Percentiles rank a stretch among this genome's conserved stretches.
phyloP scores from a whole-genome alignment of 768 basidiomycete species.

The Tricholoma sp. region DNA sequence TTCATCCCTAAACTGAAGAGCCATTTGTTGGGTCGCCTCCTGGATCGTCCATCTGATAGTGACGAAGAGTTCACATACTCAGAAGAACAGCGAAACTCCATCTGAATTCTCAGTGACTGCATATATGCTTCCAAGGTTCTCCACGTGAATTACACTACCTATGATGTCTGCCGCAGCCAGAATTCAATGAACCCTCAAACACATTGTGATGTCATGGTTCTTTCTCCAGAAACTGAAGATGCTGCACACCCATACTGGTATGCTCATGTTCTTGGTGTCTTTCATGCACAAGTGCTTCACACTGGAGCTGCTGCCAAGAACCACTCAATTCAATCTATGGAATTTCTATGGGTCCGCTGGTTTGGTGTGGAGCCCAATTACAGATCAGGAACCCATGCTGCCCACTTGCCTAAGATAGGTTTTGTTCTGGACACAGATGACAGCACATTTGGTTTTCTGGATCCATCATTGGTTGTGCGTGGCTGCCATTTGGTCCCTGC shows the following conservation, averaged over 20 bases:
- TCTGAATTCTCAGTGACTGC: not conserved
- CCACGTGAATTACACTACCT: too few species aligned
- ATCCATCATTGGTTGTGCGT: conserved; percentile 13
- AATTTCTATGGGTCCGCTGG: not conserved
- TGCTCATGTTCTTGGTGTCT: too few species aligned
- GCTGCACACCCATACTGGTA: too few species aligned
- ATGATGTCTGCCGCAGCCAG: too few species aligned
- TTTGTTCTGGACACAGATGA: conserved; percentile 20
- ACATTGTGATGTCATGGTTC: too few species aligned
- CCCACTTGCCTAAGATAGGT: conserved; percentile 19
- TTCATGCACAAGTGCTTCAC: too few species aligned
- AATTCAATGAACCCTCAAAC: too few species aligned
- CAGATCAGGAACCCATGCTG: not conserved
- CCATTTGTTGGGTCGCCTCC: not conserved
- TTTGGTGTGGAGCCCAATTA: too few species aligned
- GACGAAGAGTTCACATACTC: not conserved
- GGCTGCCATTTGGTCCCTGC: conserved; percentile 26
- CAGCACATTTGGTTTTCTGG: conserved; percentile 23
- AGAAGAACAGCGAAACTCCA: not conserved
- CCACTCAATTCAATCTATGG: too few species aligned
- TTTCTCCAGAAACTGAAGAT: too few species aligned
- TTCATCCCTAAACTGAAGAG: not conserved
- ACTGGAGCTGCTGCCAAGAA: not conserved
- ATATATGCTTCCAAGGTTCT: not conserved
- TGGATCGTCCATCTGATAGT: not conserved